Percentiles rank a stretch among this genome's conserved stretches.
These are phyloP conservation scores for Serpula lacrymans DNA, from an alignment of 768 basidiomycete genomes.

Conservation along the genomic window DNA sequence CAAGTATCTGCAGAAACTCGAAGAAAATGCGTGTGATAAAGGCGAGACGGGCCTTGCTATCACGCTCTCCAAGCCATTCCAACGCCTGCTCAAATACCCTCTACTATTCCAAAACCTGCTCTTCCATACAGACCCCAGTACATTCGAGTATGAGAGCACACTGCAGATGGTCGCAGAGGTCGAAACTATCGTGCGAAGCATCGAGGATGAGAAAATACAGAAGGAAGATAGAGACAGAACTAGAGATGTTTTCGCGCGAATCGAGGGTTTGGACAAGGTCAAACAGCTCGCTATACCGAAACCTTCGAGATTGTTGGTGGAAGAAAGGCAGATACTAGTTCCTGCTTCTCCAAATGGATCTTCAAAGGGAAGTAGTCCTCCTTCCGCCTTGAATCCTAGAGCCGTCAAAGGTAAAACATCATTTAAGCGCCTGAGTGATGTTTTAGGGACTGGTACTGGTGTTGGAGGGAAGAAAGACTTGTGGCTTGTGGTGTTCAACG, in stretches of 20 bases:
- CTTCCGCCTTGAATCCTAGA: slow-evolving; percentile 39
- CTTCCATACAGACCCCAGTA: slow-evolving; percentile 95
- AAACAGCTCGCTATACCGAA: slow-evolving; percentile 91
- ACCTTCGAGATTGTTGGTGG: slow-evolving; percentile 80
- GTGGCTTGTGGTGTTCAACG: slow-evolving; percentile 95
- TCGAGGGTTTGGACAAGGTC: slow-evolving; percentile 94
- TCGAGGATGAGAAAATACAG: slow-evolving; percentile 97
- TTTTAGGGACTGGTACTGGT: slow-evolving; percentile 59
- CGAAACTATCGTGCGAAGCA: slow-evolving; percentile 91
- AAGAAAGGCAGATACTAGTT: slow-evolving; percentile 61
- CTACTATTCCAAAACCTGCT: slow-evolving; percentile 96
- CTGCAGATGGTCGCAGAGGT: slow-evolving; percentile 96
- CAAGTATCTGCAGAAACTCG: slow-evolving; percentile 70
- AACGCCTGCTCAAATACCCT: slow-evolving; percentile 94
- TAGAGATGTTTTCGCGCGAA: slow-evolving; percentile 91
- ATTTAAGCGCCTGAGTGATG: slow-evolving; percentile 86
- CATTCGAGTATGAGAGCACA: slow-evolving; percentile 96
- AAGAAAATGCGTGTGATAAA: slow-evolving; percentile 75
- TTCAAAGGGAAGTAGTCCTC: slow-evolving; percentile 32
- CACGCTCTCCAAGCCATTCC: slow-evolving; percentile 95
- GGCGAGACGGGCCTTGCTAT: slow-evolving; percentile 96
- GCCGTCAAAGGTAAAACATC: slow-evolving; percentile 79
- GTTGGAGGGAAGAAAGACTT: slow-evolving; percentile 75
- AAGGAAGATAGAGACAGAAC: slow-evolving; percentile 96
- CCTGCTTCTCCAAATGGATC: slow-evolving; percentile 24